These are phyloP conservation scores for Solanum lycopersicoides DNA, from an alignment of 257 asterid species.

Conservation along the genomic window DNA sequence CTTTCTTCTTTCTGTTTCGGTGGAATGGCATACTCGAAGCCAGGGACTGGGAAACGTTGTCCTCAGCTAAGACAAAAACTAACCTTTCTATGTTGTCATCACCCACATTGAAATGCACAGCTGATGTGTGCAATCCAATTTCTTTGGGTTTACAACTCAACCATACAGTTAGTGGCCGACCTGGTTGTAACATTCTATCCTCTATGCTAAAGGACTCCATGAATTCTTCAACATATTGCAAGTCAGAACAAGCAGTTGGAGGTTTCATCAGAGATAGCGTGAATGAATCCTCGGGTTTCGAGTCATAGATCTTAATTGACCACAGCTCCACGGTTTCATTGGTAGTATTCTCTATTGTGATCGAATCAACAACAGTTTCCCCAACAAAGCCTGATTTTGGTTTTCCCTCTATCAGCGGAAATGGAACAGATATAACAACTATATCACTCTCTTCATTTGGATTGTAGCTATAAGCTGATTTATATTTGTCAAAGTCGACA, in stretches of 20 bases:
- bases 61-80: slow-evolving; percentile 68
- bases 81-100: slow-evolving; percentile 68
- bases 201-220: slow-evolving; percentile 55
- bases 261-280: slow-evolving; percentile 75
- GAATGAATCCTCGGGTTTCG: slow-evolving; percentile 72
- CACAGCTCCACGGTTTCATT: slow-evolving; percentile 47
- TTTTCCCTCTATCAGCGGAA: slow-evolving; percentile 45
- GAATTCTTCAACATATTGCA: slow-evolving; percentile 33
- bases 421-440: slow-evolving; percentile 64
- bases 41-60: slow-evolving; percentile 59
- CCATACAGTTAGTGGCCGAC: slow-evolving; percentile 52
- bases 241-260: slow-evolving; percentile 52
- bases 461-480: slow-evolving; percentile 44
- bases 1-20: slow-evolving; percentile 43
- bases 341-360: slow-evolving; percentile 50
- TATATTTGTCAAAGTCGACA: slow-evolving; percentile 45
- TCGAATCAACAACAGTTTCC: slow-evolving; percentile 36
- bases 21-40: slow-evolving; percentile 51
- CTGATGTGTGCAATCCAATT: slow-evolving; percentile 63
- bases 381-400: slow-evolving; percentile 66
- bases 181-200: slow-evolving; percentile 42
- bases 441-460: slow-evolving; percentile 54
- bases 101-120: slow-evolving; percentile 56
- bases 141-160: slow-evolving; percentile 81
- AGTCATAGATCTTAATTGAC: slow-evolving; percentile 71